Percentiles rank a stretch among this genome's conserved stretches.
Conservation (phyloP, 2,329 filamentous ascomycete species). For the Cadophora malorum region DNA sequence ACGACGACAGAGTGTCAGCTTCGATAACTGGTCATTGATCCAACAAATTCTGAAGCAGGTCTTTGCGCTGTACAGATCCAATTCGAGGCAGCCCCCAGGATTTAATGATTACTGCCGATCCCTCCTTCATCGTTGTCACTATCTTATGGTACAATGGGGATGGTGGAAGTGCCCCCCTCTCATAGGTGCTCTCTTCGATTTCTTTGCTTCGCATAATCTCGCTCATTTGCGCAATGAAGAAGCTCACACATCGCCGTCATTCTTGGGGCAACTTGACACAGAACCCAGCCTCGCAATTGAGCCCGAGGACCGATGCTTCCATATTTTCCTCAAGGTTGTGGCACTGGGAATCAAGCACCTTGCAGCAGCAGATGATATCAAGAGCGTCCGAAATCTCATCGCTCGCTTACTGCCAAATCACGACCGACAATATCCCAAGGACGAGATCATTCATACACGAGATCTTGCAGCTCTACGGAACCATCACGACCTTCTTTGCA, state of each 20-base stretch:
- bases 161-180: constrained; percentile 63
- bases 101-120: constrained; percentile 71
- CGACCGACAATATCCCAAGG: constrained; percentile 67
- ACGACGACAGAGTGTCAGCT: constrained; percentile 46
- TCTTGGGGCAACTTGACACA: constrained; percentile 61
- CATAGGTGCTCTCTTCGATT: constrained; percentile 69
- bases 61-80: constrained; percentile 63
- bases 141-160: constrained; percentile 69
- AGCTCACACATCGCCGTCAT: constrained; percentile 64
- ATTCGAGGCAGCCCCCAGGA: constrained; percentile 60
- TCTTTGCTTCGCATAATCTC: constrained; percentile 68
- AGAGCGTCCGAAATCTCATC: constrained; percentile 66
- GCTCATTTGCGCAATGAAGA: constrained; percentile 70
- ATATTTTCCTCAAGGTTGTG: constrained; percentile 70
- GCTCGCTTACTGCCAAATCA: constrained; percentile 70
- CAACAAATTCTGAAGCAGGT: constrained; percentile 63
- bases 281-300: constrained; percentile 55
- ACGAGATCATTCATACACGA: constrained; percentile 63
- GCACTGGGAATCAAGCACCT: constrained; percentile 62
- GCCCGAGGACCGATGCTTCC: constrained; percentile 67
- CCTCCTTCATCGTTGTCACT: constrained; percentile 65
- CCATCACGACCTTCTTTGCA: constrained; percentile 71
- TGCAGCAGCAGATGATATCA: constrained; percentile 53
- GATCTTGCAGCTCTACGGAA: constrained; percentile 71
- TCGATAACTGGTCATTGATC: constrained; percentile 67